Evolutionary conservation across 1,139 yeast genomes (phyloP), one percentile per base, ranked within the genome.

Genomic region (Suhomyces chickasaworum): DNA sequence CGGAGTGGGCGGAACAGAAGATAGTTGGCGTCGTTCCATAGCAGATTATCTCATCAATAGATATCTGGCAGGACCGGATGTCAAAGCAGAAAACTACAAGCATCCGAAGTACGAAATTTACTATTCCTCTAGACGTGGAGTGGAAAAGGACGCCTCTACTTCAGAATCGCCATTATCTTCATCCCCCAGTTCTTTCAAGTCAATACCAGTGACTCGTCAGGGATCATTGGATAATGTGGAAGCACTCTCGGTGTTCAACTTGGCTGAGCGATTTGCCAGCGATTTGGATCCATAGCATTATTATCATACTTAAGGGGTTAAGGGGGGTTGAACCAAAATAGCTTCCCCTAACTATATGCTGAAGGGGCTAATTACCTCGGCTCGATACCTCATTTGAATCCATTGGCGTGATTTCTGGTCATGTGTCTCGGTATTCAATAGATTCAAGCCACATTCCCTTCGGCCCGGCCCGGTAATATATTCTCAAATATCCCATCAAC

Each of bases 241-340:
- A 8, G 50, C 50, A 37, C 44, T 53, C 22, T 56, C 60, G 12
- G 48, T 64, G 23, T 55, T 63, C 40, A 49, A 53, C 39, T 59
- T 60, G 8, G 69, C 69, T 5, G 65, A 65, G 48, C 53, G 55
- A 46, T 65, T 65, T 53, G 64, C 61, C n/a, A 57, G 56, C 38
- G 63, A 61, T 39, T 47, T 45, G 25, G 41, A 23, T 10, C 31
- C 39, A 3, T 36, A 25, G 22, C 20, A 25, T n/a, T n/a, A n/a
- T n/a, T n/a, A n/a, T n/a, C n/a, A n/a, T 20, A 36, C 20, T 18
- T 31, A 27, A 29, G 34, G 33, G 17, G 25, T 21, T 13, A 5
- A n/a, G 16, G 25, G 27, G 17, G 29, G 29, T 25, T n/a, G 29
- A 6, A 10, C 27, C 4, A 23, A 4, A 5, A 8, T 12, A 4